phyloP scores from a whole-genome alignment of 768 basidiomycete genomes.

The Mycena maculata region DNA sequence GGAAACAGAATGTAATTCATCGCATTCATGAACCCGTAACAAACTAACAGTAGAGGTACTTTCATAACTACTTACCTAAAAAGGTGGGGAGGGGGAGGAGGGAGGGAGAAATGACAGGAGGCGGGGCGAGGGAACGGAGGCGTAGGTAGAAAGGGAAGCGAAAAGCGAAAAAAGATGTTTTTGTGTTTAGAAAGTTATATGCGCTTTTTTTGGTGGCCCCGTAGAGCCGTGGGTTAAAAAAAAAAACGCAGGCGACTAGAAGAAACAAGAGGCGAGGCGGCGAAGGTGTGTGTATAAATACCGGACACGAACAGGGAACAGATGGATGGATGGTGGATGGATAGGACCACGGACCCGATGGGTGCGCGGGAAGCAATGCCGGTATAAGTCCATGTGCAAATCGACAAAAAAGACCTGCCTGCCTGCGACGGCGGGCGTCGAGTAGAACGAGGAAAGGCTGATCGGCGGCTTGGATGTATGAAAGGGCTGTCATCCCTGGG shows the following conservation, averaged over 20 bases:
- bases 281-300: conserved; percentile 50
- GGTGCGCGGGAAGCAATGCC: conserved; percentile 36
- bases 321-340: conserved; percentile 28
- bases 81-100: conserved; percentile 27
- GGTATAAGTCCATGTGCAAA: conserved; percentile 38
- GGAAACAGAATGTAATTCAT: conserved; percentile 32
- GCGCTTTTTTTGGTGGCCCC: conserved; percentile 50
- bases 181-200: conserved; percentile 50
- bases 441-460: conserved; percentile 40
- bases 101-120: conserved; percentile 35
- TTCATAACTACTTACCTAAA: conserved; percentile 63
- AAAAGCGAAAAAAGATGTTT: conserved; percentile 52
- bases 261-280: conserved; percentile 45
- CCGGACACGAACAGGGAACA: conserved; percentile 39
- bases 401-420: conserved; percentile 32
- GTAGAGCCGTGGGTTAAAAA: conserved; percentile 38
- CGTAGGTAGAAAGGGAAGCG: conserved; percentile 35
- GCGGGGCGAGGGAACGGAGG: conserved; percentile 39
- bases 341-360: conserved; percentile 18
- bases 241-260: conserved; percentile 52
- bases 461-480: conserved; percentile 42
- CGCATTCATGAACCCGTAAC: conserved; percentile 29
- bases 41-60: conserved; percentile 38
- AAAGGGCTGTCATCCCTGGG: conserved; percentile 53
- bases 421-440: conserved; percentile 39